phyloP scores from a whole-genome alignment of 176 grass and related monocot species.

The Bolboschoenus planiculmis region DNA sequence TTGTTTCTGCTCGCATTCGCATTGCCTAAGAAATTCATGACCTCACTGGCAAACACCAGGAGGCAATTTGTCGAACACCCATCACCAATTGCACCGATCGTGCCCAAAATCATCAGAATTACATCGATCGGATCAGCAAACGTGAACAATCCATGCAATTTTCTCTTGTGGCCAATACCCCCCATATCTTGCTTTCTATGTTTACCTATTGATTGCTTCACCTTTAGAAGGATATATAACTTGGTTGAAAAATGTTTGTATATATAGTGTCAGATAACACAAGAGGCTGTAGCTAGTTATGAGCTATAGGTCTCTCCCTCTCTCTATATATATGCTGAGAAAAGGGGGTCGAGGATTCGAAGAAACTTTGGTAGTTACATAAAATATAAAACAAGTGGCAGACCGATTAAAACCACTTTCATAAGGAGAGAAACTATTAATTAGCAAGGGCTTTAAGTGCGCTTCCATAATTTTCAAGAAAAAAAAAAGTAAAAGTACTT shows the following conservation, averaged over 20 bases:
- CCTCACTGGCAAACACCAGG: constrained; percentile 83
- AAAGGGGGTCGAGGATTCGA: neutral
- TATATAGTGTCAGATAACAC: neutral
- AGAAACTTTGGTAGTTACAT: neutral
- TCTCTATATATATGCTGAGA: neutral
- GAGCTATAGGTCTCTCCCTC: neutral
- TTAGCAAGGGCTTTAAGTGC: neutral
- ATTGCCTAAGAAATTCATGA: constrained; percentile 88
- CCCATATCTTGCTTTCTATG: neutral
- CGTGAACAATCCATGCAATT: constrained; percentile 63
- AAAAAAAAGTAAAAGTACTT: neutral
- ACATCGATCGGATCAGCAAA: constrained; percentile 70
- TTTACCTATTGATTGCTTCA: constrained; percentile 5
- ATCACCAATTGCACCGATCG: constrained; percentile 71
- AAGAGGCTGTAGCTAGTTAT: neutral
- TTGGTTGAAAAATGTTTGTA: neutral
- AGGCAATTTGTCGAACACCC: constrained; percentile 90
- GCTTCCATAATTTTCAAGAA: neutral
- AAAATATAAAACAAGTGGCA: constrained; percentile 1
- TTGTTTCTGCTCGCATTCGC: constrained; percentile 23
- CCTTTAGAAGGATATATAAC: neutral
- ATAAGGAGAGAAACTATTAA: neutral
- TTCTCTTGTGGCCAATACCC: constrained; percentile 6
- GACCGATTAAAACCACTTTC: constrained; percentile 12
- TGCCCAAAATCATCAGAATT: constrained; percentile 67